Base-by-base conservation (phyloP, 1,139 yeast species). In the Hemisphaericaspora xylanilytica region DNA sequence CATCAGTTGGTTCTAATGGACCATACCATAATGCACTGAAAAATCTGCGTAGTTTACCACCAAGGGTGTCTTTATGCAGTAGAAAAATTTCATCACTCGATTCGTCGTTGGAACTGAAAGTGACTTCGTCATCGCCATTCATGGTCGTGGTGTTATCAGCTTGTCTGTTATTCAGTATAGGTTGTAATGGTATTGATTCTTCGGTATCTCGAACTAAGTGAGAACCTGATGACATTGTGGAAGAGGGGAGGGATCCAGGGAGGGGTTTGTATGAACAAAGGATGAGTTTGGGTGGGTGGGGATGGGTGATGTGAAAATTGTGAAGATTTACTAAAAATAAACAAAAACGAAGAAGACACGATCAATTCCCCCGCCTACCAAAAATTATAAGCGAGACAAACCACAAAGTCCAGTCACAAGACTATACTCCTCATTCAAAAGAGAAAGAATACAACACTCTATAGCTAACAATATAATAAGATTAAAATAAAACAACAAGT, bases 1-100 rank as follows among this genome's bases (percentile, higher is more conserved):
- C 65, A 50, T 81, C 87, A 16, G 46, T 45, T 1, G 79, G 73
- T 3, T 51, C 48, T 2, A 42, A 52, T 0, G 87, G 87, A 0
- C 88, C 88, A 13, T 62, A 37, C 81, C 84, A 75, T 7, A 65
- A 20, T 13, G 33, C 22, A 12, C 32, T 28, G 12, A 43, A 35
- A 35, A 43, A 46, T 5, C 14, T 30, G 14, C 28, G 30, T n/a
- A 36, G 12, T 20, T 38, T 39, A 33, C 22, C 35, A 3, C 32
- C 3, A 3, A 5, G 12, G 11, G 6, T 22, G 11, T 6, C 26
- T 22, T 22, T 6, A 6, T 6, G 26, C 26, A 22, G 26, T 6
- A 22, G 26, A 22, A 22, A 22, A 22, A 22, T 22, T n/a, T n/a
- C n/a, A n/a, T n/a, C n/a, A n/a, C n/a, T n/a, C n/a, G n/a, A n/a